Conservation (phyloP, 495 filamentous ascomycete species). For the Pseudoneurospora amorphoporcata region DNA sequence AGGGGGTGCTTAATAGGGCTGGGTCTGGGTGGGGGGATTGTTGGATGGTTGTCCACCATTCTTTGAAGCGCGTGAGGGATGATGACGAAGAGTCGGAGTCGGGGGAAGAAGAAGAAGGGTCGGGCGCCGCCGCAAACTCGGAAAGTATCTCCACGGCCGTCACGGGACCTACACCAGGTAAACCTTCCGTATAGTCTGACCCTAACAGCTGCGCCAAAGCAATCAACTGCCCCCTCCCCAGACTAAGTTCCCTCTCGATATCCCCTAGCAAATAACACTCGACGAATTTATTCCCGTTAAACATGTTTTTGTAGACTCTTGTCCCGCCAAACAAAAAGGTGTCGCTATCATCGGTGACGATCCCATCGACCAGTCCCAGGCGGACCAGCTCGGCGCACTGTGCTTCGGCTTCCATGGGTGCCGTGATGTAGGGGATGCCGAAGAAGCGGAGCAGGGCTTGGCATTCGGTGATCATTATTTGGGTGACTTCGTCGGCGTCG, state of each 20-base stretch:
- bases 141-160: conserved; percentile 85
- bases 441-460: conserved; percentile 85
- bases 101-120: too few relatives aligned
- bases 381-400: conserved; percentile 88
- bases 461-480: conserved; percentile 89
- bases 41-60: conserved; percentile 83
- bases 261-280: conserved; percentile 90
- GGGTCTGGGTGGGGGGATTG: conserved; percentile 40
- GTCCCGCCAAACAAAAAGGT: conserved; percentile 97
- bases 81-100: too few relatives aligned
- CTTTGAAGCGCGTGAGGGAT: conserved; percentile 51
- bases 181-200: conserved; percentile 84
- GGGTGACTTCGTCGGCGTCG: conserved; percentile 91
- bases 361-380: conserved; percentile 84
- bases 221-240: conserved; percentile 75
- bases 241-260: conserved; percentile 75
- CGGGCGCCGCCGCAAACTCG: conserved; percentile 48
- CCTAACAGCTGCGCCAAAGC: conserved; percentile 81
- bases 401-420: conserved; percentile 97
- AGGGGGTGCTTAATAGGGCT: conserved; percentile 28
- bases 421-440: conserved; percentile 90
- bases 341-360: conserved; percentile 96
- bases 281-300: conserved; percentile 92
- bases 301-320: conserved; percentile 97
- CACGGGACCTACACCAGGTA: conserved; percentile 84